These are phyloP conservation scores for Eucalyptus erythrocorys DNA, from an alignment of 345 rosid species.

Conservation along the genomic window DNA sequence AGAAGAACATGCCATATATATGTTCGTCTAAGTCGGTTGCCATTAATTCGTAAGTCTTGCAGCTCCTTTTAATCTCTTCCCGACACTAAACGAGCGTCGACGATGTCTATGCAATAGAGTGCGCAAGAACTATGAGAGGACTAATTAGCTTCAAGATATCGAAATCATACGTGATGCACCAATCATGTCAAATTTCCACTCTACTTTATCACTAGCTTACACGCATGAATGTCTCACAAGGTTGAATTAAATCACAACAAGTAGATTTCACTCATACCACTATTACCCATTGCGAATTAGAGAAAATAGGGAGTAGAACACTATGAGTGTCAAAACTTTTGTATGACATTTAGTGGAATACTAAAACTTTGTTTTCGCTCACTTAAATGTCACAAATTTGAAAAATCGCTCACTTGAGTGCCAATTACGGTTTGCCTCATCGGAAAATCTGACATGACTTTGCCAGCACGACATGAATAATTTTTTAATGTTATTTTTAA, in stretches of 20 bases:
- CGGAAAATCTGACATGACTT: rapidly evolving
- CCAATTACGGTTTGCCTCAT: rapidly evolving
- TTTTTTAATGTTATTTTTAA: too few relatives aligned
- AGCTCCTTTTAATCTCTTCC: not conserved
- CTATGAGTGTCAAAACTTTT: rapidly evolving
- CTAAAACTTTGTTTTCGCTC: too few relatives aligned
- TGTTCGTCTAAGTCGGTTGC: not conserved
- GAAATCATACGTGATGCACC: not conserved
- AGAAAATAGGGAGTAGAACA: not conserved
- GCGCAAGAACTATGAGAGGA: not conserved
- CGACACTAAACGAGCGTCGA: not conserved
- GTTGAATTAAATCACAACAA: not conserved
- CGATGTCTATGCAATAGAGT: not conserved
- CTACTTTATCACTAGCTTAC: not conserved
- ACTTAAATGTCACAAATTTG: too few relatives aligned
- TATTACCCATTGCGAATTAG: not conserved
- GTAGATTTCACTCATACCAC: not conserved
- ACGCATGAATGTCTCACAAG: not conserved
- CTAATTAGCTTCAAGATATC: not conserved
- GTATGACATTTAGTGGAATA: rapidly evolving
- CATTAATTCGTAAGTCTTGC: not conserved
- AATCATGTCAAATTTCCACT: not conserved
- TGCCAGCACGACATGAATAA: rapidly evolving
- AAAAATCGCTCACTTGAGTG: too few relatives aligned
- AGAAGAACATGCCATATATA: not conserved